Base-by-base conservation (phyloP, 208 protist species). In the Sergeia podlipaevii region DNA sequence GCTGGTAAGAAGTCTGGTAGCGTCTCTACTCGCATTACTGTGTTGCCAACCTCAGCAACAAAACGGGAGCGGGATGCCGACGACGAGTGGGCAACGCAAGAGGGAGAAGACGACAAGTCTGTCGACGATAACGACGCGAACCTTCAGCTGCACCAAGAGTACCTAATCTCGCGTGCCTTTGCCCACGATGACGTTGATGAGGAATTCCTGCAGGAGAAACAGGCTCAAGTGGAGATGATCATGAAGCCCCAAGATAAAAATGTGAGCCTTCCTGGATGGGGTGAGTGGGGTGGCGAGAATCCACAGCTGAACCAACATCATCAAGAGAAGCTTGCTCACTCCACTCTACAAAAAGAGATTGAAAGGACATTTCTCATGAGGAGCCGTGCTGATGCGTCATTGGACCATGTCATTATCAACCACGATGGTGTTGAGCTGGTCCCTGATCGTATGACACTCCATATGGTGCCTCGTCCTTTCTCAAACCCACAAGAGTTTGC, bases 371-470 rank as follows among this genome's bases (percentile, higher is more conserved):
- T 82, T 42, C 42, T 95, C n/a, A 36, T 88, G 56, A 85, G 84
- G 64, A 94, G 79, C 53, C 76, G 91, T 20, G 85, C 85, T 2
- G 91, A 97, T 64, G 77, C 83, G 0, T 64, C 68, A 4, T 68
- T 97, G n/a, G 77, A 93, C 38, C 81, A 97, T 62, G 91, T 96
- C 33, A 95, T 96, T 36, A 97, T 97, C 68, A 97, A 97, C 59
- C 86, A 97, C 51, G 85, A 95, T 49, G 88, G 88, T 3, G 87
- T 93, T 29, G 87, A 97, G 55, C 67, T 94, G 37, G 89, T 96
- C 42, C 83, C 85, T 13, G 80, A 91, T 60, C 83, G 90, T 43
- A 93, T 93, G 81, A 72, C 74, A 32, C 53, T 96, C 52, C 83
- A 91, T 57, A 97, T 95, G 87, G 77, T 96, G n/a, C 91, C 91